These are phyloP conservation scores for Pichia occidentalis DNA, from an alignment of 805 yeast genomes.

Conservation along the genomic window DNA sequence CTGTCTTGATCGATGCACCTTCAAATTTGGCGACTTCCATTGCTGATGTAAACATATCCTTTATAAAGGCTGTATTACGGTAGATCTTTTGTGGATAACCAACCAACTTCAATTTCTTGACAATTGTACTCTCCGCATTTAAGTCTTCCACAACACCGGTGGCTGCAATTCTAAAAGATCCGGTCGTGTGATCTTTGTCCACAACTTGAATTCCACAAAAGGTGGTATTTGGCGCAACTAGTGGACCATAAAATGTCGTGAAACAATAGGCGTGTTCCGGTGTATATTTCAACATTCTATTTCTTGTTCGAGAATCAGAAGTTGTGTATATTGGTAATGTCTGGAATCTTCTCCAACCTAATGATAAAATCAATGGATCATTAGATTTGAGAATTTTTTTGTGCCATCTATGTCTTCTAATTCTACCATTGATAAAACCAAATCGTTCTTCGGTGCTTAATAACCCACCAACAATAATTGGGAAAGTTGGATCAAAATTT, in stretches of 20 bases:
- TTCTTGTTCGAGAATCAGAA: conserved; percentile 94
- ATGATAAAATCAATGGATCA: conserved; percentile 87
- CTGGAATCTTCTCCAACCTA: conserved; percentile 99
- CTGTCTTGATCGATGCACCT: conserved; percentile 95
- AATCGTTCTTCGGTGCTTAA: conserved; percentile 86
- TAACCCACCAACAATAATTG: conserved; percentile 86
- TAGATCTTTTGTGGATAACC: conserved; percentile 92
- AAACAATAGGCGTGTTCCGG: conserved; percentile 97
- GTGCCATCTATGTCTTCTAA: conserved; percentile 99
- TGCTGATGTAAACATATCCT: conserved; percentile 89
- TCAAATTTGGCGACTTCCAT: conserved; percentile 96
- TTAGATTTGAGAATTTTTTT: conserved; percentile 90
- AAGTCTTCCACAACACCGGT: conserved; percentile 95
- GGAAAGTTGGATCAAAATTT: conserved; percentile 77
- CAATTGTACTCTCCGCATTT: conserved; percentile 84
- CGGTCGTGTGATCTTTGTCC: conserved; percentile 75
- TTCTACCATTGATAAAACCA: conserved; percentile 87
- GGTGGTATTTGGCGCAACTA: conserved; percentile 95
- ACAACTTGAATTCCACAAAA: conserved; percentile 93
- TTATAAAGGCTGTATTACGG: conserved; percentile 94
- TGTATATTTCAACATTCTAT: conserved; percentile 95
- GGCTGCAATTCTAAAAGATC: conserved; percentile 90
- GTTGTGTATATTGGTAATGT: conserved; percentile 94
- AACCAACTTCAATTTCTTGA: conserved; percentile 88
- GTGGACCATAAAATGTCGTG: conserved; percentile 94